Conservation (phyloP, 163 green algal species). For the Picocystis sp. region DNA sequence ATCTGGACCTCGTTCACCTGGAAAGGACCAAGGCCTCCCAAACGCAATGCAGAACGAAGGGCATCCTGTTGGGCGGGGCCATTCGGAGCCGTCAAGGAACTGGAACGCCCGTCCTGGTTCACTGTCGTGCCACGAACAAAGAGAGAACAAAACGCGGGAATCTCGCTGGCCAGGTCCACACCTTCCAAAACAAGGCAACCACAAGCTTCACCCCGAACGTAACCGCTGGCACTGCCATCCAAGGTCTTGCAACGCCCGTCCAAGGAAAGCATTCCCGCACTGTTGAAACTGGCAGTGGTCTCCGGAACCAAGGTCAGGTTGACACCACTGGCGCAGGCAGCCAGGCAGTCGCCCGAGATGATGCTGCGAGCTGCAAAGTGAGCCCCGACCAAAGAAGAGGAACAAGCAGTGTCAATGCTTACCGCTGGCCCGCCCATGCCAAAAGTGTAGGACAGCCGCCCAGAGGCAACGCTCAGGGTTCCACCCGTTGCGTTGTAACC, state of each 20-base stretch:
- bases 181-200: neutral
- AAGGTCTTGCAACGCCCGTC: conserved; percentile 80
- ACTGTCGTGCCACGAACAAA: conserved; percentile 30
- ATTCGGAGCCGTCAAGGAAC: conserved; percentile 63
- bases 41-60: conserved; percentile 25
- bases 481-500: conserved; percentile 9
- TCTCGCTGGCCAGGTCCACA: too few relatives aligned
- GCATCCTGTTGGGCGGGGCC: conserved; percentile 59
- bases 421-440: neutral
- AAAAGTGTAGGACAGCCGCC: neutral
- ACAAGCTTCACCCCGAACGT: conserved; percentile 53
- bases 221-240: conserved; percentile 68
- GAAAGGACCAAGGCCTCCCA: conserved; percentile 8
- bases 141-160: too few relatives aligned
- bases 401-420: conserved; percentile 12
- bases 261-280: conserved; percentile 51
- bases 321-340: conserved; percentile 49
- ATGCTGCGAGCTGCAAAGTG: neutral
- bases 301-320: neutral
- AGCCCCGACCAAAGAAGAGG: conserved; percentile 6
- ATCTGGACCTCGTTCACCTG: conserved; percentile 27
- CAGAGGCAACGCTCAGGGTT: conserved; percentile 1
- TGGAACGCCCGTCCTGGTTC: conserved; percentile 74
- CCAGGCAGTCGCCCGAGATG: conserved; percentile 12
- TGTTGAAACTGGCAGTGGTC: conserved; percentile 66